Percentiles rank a stretch among this genome's conserved stretches.
Conservation (phyloP, 2,329 filamentous ascomycete species). For the Trichoderma simmonsii region DNA sequence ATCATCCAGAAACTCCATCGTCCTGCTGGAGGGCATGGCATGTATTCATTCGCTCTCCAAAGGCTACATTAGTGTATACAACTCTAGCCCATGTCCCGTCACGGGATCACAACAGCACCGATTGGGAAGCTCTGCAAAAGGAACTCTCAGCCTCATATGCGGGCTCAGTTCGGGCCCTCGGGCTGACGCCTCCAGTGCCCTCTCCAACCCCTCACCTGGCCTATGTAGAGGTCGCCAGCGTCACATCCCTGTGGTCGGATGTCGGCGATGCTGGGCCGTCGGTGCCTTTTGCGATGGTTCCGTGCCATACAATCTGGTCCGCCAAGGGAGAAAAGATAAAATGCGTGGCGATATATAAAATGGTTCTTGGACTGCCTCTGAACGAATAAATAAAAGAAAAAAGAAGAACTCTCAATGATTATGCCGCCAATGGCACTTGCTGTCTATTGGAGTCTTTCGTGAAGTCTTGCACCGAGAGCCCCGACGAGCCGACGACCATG, state of each 20-base stretch:
- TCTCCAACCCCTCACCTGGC: slow-evolving; percentile 29
- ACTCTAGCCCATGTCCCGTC: slow-evolving; percentile 24
- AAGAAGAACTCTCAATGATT: background rate
- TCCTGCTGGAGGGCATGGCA: slow-evolving; percentile 32
- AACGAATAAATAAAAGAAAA: background rate
- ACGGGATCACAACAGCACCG: background rate
- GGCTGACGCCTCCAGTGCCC: slow-evolving; percentile 14
- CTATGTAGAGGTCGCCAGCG: slow-evolving; percentile 31
- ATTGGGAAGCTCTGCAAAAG: slow-evolving; percentile 19
- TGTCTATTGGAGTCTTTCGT: background rate
- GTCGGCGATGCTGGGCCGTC: background rate
- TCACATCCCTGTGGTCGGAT: slow-evolving; percentile 22
- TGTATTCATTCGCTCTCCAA: slow-evolving; percentile 25
- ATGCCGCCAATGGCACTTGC: background rate
- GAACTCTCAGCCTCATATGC: slow-evolving; percentile 24
- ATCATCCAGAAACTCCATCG: slow-evolving; percentile 19
- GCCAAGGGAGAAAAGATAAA: slow-evolving; percentile 31
- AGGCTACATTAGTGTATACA: slow-evolving; percentile 31
- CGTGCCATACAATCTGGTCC: slow-evolving; percentile 39
- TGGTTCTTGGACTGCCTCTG: background rate
- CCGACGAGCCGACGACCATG: slow-evolving; percentile 12
- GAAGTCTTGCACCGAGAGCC: background rate
- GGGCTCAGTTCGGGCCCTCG: slow-evolving; percentile 26
- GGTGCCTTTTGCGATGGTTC: slow-evolving; percentile 28
- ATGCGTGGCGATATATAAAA: slow-evolving; percentile 34